Evolutionary conservation across 495 filamentous ascomycete genomes (phyloP), one percentile per base, ranked within the genome.

Genomic region (Penicillium bovifimosum): DNA sequence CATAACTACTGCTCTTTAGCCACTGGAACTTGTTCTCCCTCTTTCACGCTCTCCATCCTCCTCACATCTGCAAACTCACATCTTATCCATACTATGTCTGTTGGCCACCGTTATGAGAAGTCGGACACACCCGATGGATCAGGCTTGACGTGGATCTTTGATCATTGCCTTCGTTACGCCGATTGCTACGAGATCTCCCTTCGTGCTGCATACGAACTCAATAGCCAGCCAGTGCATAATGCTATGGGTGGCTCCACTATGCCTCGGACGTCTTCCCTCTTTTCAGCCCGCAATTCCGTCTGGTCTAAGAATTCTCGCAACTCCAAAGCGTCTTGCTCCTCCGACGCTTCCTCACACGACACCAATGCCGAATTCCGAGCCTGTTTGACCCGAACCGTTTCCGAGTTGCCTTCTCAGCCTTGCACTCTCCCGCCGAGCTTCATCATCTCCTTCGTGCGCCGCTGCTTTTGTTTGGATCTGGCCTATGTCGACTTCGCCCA

Each of bases 121-220:
- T 27, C 36, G 43, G 65, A 64, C 41, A 55, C 55, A 44, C 67
- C 68, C 5, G 68, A 77, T 62, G 78, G 77, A 40, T 66, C 71
- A 36, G 65, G 73, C 7, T 69, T 76, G 44, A 72, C 70, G 36
- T 80, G 79, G 78, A 84, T 89, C 53, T 76, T 89, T 41, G 86
- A 89, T 47, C 86, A 89, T 61, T 74, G 84, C 49, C 67, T 85
- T 38, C 77, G 84, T 31, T 83, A 87, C 62, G 82, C 84, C 8
- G 76, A 73, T 51, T 76, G 74, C 29, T 87, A 87, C 60, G 86
- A 88, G 58, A 83, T 90, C 35, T 86, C 86, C 13, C 74, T 90
- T 17, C 80, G 85, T 45, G 86, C 81, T 50, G 87, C 88, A 76
- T 90, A 89, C 64, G 78, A 76, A 11, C 73, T 90, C 65, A 90